A percentile compares a stretch with the other conserved stretches of the same genome.
Evolutionary conservation across 768 basidiomycete genomes (phyloP).

Genomic region (Mrakia blollopis): DNA sequence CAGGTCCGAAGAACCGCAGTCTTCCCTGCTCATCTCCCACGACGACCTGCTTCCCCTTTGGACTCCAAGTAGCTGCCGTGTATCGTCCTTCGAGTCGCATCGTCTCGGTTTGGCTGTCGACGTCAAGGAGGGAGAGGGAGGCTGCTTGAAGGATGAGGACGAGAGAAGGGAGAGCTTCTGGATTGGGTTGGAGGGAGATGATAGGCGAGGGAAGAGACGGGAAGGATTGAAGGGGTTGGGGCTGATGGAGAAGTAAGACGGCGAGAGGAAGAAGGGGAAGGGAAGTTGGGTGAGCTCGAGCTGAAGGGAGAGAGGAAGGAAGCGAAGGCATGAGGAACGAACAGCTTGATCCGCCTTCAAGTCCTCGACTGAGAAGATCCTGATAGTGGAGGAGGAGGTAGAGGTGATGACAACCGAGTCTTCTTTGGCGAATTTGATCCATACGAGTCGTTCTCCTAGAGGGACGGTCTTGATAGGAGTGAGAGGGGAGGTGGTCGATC

Average conservation of each 20-base stretch:
- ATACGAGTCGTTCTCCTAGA: conserved; percentile 20
- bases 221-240: conserved; percentile 27
- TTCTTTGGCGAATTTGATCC: conserved; percentile 36
- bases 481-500: conserved; percentile 9
- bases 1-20: conserved; percentile 46
- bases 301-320: neutral
- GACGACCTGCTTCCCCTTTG: conserved; percentile 48
- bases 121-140: conserved; percentile 32
- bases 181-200: conserved; percentile 23
- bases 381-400: conserved; percentile 12
- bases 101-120: conserved; percentile 33
- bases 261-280: neutral
- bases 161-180: conserved; percentile 20
- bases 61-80: conserved; percentile 45
- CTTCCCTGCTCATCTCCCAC: conserved; percentile 41
- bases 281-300: neutral
- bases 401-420: conserved; percentile 34
- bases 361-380: conserved; percentile 29
- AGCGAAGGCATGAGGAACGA: conserved; percentile 1
- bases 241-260: neutral
- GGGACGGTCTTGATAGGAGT: conserved; percentile 17
- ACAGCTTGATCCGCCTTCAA: conserved; percentile 32
- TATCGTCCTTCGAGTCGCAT: conserved; percentile 10
- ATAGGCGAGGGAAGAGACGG: conserved; percentile 24
- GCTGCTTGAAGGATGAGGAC: conserved; percentile 20